Evolutionary conservation across 805 yeast genomes (phyloP), one percentile per base, ranked within the genome.

Genomic region (Candida ovalis): DNA sequence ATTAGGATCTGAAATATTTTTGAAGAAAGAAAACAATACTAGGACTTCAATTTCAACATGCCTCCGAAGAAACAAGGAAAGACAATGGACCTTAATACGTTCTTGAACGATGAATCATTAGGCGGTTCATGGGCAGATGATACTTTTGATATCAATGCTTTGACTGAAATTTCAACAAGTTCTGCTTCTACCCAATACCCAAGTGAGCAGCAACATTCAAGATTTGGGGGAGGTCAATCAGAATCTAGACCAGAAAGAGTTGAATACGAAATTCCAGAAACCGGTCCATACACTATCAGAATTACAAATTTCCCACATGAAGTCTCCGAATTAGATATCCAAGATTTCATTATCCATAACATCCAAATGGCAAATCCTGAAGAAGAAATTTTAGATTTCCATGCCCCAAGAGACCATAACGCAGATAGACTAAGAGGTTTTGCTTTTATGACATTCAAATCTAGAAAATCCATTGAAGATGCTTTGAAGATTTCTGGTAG

Each of bases 201-300:
- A 24, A 9, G 30, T 50, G 62, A 67, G 23, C 37, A 46, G 33
- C 36, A 42, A 10, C 15, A 48, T 40, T 48, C 51, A 17, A 50
- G 47, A 25, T 28, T 25, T 24, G 49, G 50, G 27, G 50, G 35
- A 27, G 50, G 35, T 15, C 35, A 13, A 30, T 30, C 60, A 45
- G 67, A 62, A 43, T 65, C 68, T 45, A 59, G 72, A 55, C 71
- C 72, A 55, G 80, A 78, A 53, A 78, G 88, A 69, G 75, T 73
- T 33, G 91, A 85, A 63, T 86, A 72, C 58, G 96, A 96, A 39
- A 76, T 94, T 51, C 99, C 99, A 41, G 92, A 89, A 59, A 77
- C 72, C 45, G 90, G 97, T 18, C 99, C 99, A 46, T 94, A 70
- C 76, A 85, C 87, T 61, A 97, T 96, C n/a, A 81, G 88, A 66